Evolutionary conservation across 2,329 filamentous ascomycete species (phyloP).

Genomic region (Xylaria sp.): DNA sequence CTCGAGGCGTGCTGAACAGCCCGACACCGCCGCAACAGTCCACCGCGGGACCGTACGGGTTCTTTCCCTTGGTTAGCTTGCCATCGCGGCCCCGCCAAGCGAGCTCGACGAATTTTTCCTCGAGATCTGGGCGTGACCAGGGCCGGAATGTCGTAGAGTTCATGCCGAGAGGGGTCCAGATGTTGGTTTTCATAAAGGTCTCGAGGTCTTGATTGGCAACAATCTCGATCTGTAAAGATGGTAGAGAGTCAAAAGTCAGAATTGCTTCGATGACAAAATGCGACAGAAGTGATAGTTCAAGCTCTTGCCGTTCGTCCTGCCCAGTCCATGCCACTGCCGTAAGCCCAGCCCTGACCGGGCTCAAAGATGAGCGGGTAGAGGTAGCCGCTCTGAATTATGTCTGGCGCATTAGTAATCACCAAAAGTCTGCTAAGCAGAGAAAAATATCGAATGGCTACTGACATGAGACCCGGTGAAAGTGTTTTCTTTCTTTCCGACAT

Average conservation of each 20-base stretch:
- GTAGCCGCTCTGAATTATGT: neutral
- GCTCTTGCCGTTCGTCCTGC: conserved; percentile 3
- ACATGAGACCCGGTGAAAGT: conserved; percentile 3
- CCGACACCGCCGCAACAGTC: conserved; percentile 12
- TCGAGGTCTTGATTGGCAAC: conserved; percentile 10
- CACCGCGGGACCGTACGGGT: conserved; percentile 5
- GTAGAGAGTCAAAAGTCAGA: neutral
- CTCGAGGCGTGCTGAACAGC: conserved; percentile 3
- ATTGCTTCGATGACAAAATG: neutral
- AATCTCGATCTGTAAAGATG: neutral
- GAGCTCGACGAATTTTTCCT: neutral
- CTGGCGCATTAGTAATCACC: neutral
- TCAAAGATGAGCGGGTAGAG: conserved; percentile 7
- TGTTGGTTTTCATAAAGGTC: conserved; percentile 3
- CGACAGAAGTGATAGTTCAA: neutral
- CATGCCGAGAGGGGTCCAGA: conserved; percentile 6
- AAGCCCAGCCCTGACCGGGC: conserved; percentile 6
- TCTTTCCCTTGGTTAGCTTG: neutral
- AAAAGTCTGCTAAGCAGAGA: neutral
- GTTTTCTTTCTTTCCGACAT: conserved; percentile 4
- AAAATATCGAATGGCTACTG: neutral
- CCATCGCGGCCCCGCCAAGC: neutral
- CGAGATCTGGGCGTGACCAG: conserved; percentile 3
- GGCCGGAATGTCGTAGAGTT: conserved; percentile 6
- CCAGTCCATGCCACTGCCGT: conserved; percentile 9